Base-by-base conservation (phyloP, 2,329 filamentous ascomycete genomes). In the Paracamarosporium sp. region DNA sequence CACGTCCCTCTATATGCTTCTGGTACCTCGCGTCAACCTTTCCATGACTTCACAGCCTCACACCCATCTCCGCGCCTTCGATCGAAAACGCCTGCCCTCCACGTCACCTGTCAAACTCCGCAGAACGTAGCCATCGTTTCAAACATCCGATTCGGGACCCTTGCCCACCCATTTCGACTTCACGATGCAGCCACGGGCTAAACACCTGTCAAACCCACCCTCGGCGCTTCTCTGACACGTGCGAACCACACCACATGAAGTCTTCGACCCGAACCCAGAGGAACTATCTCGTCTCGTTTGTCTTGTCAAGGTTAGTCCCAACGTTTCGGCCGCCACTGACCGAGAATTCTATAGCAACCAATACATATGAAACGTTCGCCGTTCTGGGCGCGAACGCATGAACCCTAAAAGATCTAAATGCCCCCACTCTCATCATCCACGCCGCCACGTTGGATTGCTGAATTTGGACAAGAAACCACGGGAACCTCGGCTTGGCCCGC, bases 281-380 rank as follows among this genome's bases (percentile, higher is more conserved):
- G 36, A 38, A 38, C 46, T 50, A 24, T 50, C 47, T 25, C 47
- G n/a, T 38, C 28, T 24, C 27, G 27, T 13, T 28, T 24, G 24
- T 20, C 36, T 40, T 17, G 11, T 35, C 17, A 31, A 24, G 44
- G 44, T 33, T 38, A 40, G 47, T 20, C 31, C 38, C 50, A 52
- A 27, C 27, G 8, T n/a, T 38, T 50, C 50, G 17, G 36, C 30
- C 44, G 17, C 27, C 27, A 25, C 36, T 17, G 3, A 43, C 11
- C 27, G 24, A 33, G 44, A 35, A 28, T 15, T 28, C 20, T 43
- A 11, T 20, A 27, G 8, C 6, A 52, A 20, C 22, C 38, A 44
- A 52, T 52, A 44, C 50, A 12, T 43, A 9, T 52, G 50, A 52
- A 52, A 52, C 50, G 24, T 22, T 38, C 50, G 48, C 38, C 15